Evolutionary conservation across 179 eudicot genomes (phyloP).

Genomic region (Spinacia oleracea): DNA sequence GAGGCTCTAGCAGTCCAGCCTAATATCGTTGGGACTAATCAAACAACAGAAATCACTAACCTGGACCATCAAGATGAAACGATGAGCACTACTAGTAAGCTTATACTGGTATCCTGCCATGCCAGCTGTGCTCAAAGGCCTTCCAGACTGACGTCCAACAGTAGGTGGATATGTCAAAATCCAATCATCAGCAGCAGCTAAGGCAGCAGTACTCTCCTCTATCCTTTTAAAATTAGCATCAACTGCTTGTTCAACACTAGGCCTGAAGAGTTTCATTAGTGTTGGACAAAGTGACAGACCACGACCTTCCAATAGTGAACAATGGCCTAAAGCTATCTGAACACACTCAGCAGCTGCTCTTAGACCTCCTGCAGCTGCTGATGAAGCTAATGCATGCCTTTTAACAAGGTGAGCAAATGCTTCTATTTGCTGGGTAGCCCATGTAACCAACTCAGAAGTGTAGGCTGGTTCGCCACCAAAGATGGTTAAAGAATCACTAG

Average conservation of each 20-base stretch:
- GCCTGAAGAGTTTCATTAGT: slow-evolving; percentile 83
- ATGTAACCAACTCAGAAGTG: slow-evolving; percentile 91
- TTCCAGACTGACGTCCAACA: slow-evolving; percentile 62
- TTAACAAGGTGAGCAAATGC: slow-evolving; percentile 83
- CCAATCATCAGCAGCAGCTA: slow-evolving; percentile 99
- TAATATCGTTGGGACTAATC: too few relatives aligned
- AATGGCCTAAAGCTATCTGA: slow-evolving; percentile 97
- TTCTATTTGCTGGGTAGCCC: slow-evolving; percentile 94
- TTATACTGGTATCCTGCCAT: slow-evolving; percentile 64
- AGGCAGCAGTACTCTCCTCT: slow-evolving; percentile 95
- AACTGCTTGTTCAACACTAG: slow-evolving; percentile 93
- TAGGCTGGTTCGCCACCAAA: slow-evolving; percentile 88
- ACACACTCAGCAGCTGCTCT: slow-evolving; percentile 99
- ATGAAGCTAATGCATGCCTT: slow-evolving; percentile 94
- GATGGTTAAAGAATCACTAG: slow-evolving; percentile 76
- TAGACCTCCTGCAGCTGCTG: slow-evolving; percentile 98
- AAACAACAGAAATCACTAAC: slow-evolving; percentile 39
- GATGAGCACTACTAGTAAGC: slow-evolving; percentile 96
- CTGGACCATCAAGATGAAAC: slow-evolving; percentile 92
- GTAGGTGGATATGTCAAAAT: slow-evolving; percentile 61
- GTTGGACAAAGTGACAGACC: slow-evolving; percentile 95
- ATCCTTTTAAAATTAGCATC: slow-evolving; percentile 93
- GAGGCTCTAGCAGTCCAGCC: neutral
- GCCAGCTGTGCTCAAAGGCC: slow-evolving; percentile 49
- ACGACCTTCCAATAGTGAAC: slow-evolving; percentile 84